phyloP scores from a whole-genome alignment of 2,329 filamentous ascomycete species.

The Seiridium unicorne region DNA sequence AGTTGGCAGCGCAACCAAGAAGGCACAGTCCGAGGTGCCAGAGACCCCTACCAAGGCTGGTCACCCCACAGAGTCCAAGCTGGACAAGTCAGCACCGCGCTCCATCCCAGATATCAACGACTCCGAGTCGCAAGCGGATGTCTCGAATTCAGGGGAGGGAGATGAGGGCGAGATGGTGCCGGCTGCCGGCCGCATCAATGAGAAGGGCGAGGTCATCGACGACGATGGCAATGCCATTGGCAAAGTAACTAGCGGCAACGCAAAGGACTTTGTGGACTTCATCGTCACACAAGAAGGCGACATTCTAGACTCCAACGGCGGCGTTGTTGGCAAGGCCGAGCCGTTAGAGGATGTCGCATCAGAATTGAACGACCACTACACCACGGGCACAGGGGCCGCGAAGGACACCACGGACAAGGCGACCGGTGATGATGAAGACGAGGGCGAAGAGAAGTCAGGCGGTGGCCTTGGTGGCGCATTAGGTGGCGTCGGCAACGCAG shows the following conservation, averaged over 20 bases:
- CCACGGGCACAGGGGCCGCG: constrained; percentile 16
- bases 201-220: constrained; percentile 55
- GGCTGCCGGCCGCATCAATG: constrained; percentile 42
- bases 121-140: constrained; percentile 15
- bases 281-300: constrained; percentile 36
- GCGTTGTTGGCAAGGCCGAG: constrained; percentile 29
- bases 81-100: constrained; percentile 20
- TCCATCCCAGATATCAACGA: constrained; percentile 21
- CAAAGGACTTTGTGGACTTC: constrained; percentile 25
- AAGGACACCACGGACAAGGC: constrained; percentile 12
- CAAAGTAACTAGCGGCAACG: constrained; percentile 31
- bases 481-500: constrained; percentile 19
- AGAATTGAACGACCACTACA: constrained; percentile 24
- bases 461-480: constrained; percentile 13
- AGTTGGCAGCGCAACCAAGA: constrained; percentile 16
- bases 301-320: constrained; percentile 27
- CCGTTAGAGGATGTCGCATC: constrained; percentile 28
- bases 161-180: constrained; percentile 32
- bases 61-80: constrained; percentile 13
- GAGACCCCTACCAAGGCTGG: constrained; percentile 3
- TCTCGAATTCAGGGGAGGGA: constrained; percentile 17
- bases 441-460: neutral
- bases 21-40: constrained; percentile 10
- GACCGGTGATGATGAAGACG: constrained; percentile 6
- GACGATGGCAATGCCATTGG: constrained; percentile 49